Evolutionary conservation across 192 early-diverging fungal genomes (phyloP).

Genomic region (Backusella morwellensis): DNA sequence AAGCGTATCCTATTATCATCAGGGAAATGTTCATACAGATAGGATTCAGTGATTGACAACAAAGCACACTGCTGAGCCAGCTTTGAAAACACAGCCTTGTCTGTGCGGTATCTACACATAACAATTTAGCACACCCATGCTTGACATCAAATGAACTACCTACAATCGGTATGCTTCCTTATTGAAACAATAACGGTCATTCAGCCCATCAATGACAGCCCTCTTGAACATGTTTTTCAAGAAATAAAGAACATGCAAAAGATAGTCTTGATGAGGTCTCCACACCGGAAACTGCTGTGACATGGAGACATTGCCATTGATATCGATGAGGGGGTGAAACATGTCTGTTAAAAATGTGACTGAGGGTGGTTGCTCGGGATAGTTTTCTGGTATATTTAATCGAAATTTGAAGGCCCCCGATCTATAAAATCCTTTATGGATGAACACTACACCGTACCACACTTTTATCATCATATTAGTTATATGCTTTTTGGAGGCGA

Average conservation of each 20-base stretch:
- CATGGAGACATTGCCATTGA: conserved; percentile 63
- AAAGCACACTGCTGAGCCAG: conserved; percentile 73
- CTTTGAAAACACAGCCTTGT: conserved; percentile 59
- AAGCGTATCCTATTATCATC: conserved; percentile 61
- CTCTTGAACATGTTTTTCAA: conserved; percentile 86
- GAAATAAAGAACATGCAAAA: conserved; percentile 85
- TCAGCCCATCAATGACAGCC: conserved; percentile 61
- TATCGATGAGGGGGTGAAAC: conserved; percentile 84
- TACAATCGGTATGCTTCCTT: conserved; percentile 63
- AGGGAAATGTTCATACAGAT: conserved; percentile 54
- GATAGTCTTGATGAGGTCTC: conserved; percentile 79
- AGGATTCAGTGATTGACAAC: conserved; percentile 65
- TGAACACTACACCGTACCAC: conserved; percentile 85
- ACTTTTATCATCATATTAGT: conserved; percentile 38
- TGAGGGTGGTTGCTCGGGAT: conserved; percentile 70
- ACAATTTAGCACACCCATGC: background rate
- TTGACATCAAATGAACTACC: background rate
- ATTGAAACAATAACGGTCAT: conserved; percentile 60
- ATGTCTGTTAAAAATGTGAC: conserved; percentile 74
- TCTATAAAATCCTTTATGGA: conserved; percentile 89
- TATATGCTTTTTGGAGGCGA: background rate
- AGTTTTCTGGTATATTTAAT: conserved; percentile 73
- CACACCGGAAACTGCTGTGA: conserved; percentile 80
- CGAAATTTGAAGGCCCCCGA: conserved; percentile 89
- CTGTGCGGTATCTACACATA: conserved; percentile 51